Base-by-base conservation (phyloP, 2,329 filamentous ascomycete species). In the Aspergillus nomiae region DNA sequence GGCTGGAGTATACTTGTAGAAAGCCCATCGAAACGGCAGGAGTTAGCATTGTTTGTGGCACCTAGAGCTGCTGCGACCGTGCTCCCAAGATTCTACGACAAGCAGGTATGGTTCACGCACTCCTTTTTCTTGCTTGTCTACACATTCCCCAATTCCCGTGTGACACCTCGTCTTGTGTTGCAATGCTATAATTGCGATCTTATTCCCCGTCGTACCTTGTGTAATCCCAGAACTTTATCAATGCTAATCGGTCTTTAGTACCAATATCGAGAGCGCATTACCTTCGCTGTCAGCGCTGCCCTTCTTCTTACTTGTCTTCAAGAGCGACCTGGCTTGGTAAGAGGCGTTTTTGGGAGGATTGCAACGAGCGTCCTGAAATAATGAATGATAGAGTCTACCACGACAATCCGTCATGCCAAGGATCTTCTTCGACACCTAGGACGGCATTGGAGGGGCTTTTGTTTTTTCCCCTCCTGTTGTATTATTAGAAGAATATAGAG, bases 1-100 rank as follows among this genome's bases (percentile, higher is more conserved):
- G 92, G 92, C 3, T 92, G 90, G 89, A 94, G 91, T 77, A 88
- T 95, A 53, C 80, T 96, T 53, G 78, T 92, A 41, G 92, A 96
- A 82, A 86, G 76, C 71, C 70, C 83, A 6, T 81, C 82, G 53
- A 85, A 90, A 65, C 83, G 90, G 61, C 89, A 90, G 71, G 92
- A 96, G 72, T 85, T 96, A 73, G 87, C 89, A 10, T 83, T 95
- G 45, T 96, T 96, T 74, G 92, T 95, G 50, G 87, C 90, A 24
- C 92, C 92, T 0, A 84, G 92, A 65, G 92, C 92, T 16, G 81
- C 92, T 65, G 91, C 90, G 10, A 92, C 90, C 0, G 75, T 94
- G 64, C 78, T 96, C 19, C 92, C 92, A 8, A 81, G 92, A 64
- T 82, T 86, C 46, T 96, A 95, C 75, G 73, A 83, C 63, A 77